These are phyloP conservation scores for Daldinia grandis DNA, from an alignment of 495 filamentous ascomycete species.

Conservation along the genomic window DNA sequence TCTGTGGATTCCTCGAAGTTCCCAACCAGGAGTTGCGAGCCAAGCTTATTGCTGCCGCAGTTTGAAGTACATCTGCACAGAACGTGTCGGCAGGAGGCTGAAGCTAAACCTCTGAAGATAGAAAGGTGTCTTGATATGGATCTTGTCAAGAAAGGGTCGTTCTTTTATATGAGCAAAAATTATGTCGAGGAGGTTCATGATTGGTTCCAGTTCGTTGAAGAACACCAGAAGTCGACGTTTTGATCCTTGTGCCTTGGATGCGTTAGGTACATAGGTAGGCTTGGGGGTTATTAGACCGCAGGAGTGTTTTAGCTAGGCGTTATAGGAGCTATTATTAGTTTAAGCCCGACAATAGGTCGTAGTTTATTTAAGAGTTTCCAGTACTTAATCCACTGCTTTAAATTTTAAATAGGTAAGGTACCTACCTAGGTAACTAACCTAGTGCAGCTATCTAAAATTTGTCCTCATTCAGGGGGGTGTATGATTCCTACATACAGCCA, in stretches of 20 bases:
- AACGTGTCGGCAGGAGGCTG: background rate
- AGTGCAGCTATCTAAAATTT: background rate
- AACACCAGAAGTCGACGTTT: conserved; percentile 16
- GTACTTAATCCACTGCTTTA: background rate
- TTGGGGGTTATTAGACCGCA: background rate
- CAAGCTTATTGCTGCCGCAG: background rate
- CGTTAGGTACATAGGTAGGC: no score
- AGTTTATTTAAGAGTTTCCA: background rate
- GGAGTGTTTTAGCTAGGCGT: background rate
- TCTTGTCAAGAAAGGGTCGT: conserved; percentile 13
- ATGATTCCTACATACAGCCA: no score
- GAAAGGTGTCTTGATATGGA: conserved; percentile 30
- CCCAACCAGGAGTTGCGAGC: background rate
- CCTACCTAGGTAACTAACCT: no score
- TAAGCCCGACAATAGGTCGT: background rate
- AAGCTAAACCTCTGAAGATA: conserved; percentile 1
- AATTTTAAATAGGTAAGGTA: background rate
- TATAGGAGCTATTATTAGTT: background rate
- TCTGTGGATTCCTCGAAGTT: no score
- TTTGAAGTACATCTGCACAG: background rate
- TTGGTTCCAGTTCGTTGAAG: conserved; percentile 20
- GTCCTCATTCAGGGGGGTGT: background rate
- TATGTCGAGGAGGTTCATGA: conserved; percentile 20
- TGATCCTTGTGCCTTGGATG: background rate
- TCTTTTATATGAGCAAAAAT: conserved; percentile 21